A percentile compares a stretch with the other conserved stretches of the same genome.
Evolutionary conservation across 2,329 filamentous ascomycete species (phyloP).

Genomic region (Ceratocystis eucalypticola): DNA sequence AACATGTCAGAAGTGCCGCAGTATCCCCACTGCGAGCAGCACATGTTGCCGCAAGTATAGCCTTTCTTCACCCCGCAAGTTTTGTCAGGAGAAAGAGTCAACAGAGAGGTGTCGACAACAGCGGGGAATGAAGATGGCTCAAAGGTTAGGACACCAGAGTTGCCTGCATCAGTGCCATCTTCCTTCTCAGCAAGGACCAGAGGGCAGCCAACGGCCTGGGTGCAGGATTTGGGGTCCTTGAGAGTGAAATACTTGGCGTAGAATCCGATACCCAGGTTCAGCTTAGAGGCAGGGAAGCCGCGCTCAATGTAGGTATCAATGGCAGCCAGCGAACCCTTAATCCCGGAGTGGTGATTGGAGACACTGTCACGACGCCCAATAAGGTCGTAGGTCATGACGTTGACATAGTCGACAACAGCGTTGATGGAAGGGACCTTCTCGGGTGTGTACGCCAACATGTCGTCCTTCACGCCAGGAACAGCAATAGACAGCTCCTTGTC

Average conservation of each 20-base stretch:
- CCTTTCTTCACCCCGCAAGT: no score
- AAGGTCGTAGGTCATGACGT: slow-evolving; percentile 56
- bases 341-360: slow-evolving; percentile 52
- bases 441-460: slow-evolving; percentile 54
- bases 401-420: slow-evolving; percentile 51
- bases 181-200: slow-evolving; percentile 37
- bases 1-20: no score
- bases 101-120: background rate
- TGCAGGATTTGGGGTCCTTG: slow-evolving; percentile 28
- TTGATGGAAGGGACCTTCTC: slow-evolving; percentile 45
- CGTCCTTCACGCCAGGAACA: slow-evolving; percentile 47
- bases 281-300: slow-evolving; percentile 37
- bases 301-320: slow-evolving; percentile 46
- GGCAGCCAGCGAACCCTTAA: slow-evolving; percentile 39
- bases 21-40: no score
- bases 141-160: background rate
- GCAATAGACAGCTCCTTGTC: slow-evolving; percentile 48
- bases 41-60: no score
- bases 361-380: slow-evolving; percentile 53
- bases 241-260: slow-evolving; percentile 53
- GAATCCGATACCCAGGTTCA: slow-evolving; percentile 53
- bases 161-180: background rate
- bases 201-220: slow-evolving; percentile 39
- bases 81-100: no score
- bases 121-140: background rate